Base-by-base conservation (phyloP, 805 yeast species). In the Nakazawaea sp. region DNA sequence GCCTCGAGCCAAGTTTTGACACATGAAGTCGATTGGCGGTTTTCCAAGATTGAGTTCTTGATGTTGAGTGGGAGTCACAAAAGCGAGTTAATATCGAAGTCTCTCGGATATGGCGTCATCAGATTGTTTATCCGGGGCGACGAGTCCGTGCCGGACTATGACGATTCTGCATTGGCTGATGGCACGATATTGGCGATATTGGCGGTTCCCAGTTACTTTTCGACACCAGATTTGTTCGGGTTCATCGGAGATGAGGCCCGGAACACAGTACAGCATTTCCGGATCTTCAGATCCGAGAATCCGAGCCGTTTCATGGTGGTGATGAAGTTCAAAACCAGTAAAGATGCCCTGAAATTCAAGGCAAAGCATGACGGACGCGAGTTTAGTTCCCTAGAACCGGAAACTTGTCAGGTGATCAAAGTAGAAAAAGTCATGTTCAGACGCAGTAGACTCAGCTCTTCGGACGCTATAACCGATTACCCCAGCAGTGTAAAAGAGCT, bases 381-480 rank as follows among this genome's bases (percentile, higher is more conserved):
- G 8, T 88, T 89, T 62, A 87, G 81, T 47, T 76, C 90, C 6
- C 80, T 88, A 82, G 96, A 89, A 49, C 85, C 95, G 1, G 96
- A 89, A 50, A 66, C 74, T 11, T 88, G 96, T 49, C 88, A 81
- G 52, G 84, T 78, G 3, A 72, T 88, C 1, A 75, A 70, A 43
- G 74, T 88, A n/a, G 76, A 75, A 42, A 69, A 77, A 20, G 70
- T 84, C 12, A 55, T 66, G 4, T 64, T 81, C 38, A 54, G 64
- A 33, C 41, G 7, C 44, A 49, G 16, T 18, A 8, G 24, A 18
- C 10, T 30, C 13, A 18, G 9, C 7, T 11, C 19, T 7, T n/a
- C 32, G 4, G 32, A 18, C 10, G 5, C 19, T 13, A n/a, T 18
- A 15, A 28, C 5, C 12, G 20, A 12, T 13, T 26, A 26, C 28